Conservation (phyloP, 1,139 yeast genomes). For the Blastobotrys aristatus region DNA sequence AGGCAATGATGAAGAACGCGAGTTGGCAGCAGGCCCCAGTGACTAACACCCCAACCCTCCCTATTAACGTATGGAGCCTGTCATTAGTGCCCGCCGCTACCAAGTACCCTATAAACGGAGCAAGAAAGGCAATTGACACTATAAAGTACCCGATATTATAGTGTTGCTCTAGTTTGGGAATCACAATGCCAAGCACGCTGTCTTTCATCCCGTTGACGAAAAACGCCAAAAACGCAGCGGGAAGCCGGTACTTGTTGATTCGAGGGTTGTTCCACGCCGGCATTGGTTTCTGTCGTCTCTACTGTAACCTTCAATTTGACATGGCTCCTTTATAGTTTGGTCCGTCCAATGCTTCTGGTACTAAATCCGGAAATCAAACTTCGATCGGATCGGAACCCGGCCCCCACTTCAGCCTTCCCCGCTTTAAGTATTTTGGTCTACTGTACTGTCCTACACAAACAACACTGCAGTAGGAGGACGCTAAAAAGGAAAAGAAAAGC, state of each 20-base stretch:
- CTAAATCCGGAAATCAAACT: not conserved
- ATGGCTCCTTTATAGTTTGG: not conserved
- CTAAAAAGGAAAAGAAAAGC: too few species aligned
- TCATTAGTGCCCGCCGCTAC: constrained; percentile 36
- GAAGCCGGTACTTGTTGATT: constrained; percentile 26
- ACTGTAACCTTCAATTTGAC: not conserved
- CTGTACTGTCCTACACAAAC: too few species aligned
- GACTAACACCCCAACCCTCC: constrained; percentile 38
- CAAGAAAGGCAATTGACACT: constrained; percentile 30
- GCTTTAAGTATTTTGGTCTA: too few species aligned
- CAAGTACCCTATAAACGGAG: constrained; percentile 36
- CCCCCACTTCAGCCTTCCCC: too few species aligned
- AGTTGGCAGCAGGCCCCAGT: constrained; percentile 38
- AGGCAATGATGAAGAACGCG: constrained; percentile 41
- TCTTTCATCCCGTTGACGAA: constrained; percentile 22
- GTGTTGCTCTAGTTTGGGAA: constrained; percentile 21
- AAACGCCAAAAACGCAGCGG: constrained; percentile 21
- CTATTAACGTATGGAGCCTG: constrained; percentile 39
- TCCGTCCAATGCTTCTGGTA: not conserved
- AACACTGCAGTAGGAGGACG: too few species aligned
- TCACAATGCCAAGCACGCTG: constrained; percentile 20
- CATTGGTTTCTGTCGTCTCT: not conserved
- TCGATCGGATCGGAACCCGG: too few species aligned
- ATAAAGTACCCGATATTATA: constrained; percentile 26
- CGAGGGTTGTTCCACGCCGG: constrained; percentile 17